phyloP scores from a whole-genome alignment of 2,329 filamentous ascomycete species.

The Alternaria longipes region DNA sequence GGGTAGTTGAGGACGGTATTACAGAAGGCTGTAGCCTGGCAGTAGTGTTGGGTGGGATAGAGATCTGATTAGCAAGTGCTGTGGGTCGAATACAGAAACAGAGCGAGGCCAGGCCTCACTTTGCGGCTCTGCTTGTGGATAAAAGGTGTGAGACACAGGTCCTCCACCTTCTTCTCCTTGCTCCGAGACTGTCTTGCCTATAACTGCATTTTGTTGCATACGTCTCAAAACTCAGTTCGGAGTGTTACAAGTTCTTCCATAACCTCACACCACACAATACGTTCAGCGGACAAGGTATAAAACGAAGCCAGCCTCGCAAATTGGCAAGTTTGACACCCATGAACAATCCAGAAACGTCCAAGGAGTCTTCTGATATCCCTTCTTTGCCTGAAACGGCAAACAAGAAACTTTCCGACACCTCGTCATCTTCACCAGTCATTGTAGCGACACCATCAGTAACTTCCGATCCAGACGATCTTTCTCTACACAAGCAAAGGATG shows the following conservation, averaged over 20 bases:
- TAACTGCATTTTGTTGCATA: neutral
- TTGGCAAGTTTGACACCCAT: conserved; percentile 19
- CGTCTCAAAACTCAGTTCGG: neutral
- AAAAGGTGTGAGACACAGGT: conserved; percentile 21
- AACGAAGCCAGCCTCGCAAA: neutral
- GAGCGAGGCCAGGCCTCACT: conserved; percentile 12
- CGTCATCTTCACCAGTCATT: conserved; percentile 35
- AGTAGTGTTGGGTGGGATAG: conserved; percentile 9
- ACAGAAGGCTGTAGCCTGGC: conserved; percentile 12
- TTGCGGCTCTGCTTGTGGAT: conserved; percentile 21
- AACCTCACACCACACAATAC: neutral
- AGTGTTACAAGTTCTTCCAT: neutral
- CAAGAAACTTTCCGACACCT: conserved; percentile 32
- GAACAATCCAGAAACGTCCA: conserved; percentile 29
- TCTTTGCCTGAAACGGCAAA: conserved; percentile 14
- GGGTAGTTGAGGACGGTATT: conserved; percentile 12
- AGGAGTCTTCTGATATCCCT: conserved; percentile 14
- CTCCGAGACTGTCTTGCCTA: neutral
- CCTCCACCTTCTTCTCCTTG: conserved; percentile 6
- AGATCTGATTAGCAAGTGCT: conserved; percentile 1
- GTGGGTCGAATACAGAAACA: neutral
- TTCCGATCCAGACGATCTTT: conserved; percentile 30
- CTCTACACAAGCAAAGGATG: conserved; percentile 25
- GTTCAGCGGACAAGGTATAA: neutral
- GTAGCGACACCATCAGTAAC: conserved; percentile 36